A percentile compares a stretch with the other conserved stretches of the same genome.
Evolutionary conservation across 1,284 basidiomycete species (phyloP).

Genomic region (Ceraceosorus guamensis): DNA sequence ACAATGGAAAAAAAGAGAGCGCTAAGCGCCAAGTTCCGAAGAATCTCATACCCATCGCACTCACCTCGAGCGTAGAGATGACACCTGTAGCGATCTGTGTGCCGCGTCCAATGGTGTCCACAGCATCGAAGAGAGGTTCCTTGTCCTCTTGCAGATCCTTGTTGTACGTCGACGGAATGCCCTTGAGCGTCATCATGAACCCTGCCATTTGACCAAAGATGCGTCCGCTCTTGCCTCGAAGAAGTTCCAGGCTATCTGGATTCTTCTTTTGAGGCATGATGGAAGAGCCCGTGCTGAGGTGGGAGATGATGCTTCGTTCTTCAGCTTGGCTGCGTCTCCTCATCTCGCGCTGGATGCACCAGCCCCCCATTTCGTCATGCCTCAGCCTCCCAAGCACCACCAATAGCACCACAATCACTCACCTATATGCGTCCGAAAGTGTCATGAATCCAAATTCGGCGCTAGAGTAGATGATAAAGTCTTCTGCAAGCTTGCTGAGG

Average conservation of each 20-base stretch:
- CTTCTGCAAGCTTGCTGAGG: conserved; percentile 87
- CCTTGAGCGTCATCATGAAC: conserved; percentile 95
- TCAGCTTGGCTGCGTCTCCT: no score
- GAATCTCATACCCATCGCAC: no score
- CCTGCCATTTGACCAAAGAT: conserved; percentile 93
- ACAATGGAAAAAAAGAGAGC: no score
- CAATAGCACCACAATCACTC: no score
- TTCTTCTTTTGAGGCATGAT: conserved; percentile 99
- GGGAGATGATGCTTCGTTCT: no score
- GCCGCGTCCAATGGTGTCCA: conserved; percentile 82
- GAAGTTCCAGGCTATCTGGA: conserved; percentile 87
- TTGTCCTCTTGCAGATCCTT: conserved; percentile 99
- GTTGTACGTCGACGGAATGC: conserved; percentile 95
- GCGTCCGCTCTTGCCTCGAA: conserved; percentile 89
- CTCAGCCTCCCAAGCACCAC: no score
- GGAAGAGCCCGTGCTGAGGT: conserved; percentile 88
- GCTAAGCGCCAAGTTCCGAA: no score
- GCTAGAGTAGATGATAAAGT: conserved; percentile 91
- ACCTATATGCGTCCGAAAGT: conserved; percentile 93
- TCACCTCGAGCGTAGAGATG: conserved; percentile 65
- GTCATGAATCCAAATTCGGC: conserved; percentile 93
- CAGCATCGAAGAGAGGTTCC: conserved; percentile 89
- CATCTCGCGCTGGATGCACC: no score
- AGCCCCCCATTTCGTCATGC: no score
- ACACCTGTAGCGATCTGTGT: conserved; percentile 91